phyloP scores from a whole-genome alignment of 495 filamentous ascomycete genomes.

The Aspergillus bertholletiae region DNA sequence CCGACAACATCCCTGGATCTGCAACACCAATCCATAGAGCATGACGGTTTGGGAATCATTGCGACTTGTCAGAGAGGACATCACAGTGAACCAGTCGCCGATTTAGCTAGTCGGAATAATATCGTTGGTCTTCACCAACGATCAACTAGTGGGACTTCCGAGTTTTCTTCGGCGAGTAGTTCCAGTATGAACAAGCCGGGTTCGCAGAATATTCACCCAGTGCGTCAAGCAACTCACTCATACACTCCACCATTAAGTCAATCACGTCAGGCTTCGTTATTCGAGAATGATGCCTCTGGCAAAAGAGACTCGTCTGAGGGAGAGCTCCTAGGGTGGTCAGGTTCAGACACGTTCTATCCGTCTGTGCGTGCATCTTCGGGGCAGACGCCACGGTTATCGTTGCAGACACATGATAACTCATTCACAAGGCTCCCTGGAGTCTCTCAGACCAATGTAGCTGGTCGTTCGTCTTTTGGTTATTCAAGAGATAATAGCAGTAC shows the following conservation, averaged over 20 bases:
- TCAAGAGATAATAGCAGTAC: slow-evolving; percentile 41
- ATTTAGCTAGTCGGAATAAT: slow-evolving; percentile 26
- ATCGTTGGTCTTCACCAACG: slow-evolving; percentile 44
- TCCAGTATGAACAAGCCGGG: slow-evolving; percentile 48
- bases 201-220: slow-evolving; percentile 54
- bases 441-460: slow-evolving; percentile 52
- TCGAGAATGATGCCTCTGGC: slow-evolving; percentile 42
- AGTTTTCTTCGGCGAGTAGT: slow-evolving; percentile 46
- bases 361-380: slow-evolving; percentile 26
- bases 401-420: slow-evolving; percentile 48
- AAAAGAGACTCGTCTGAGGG: slow-evolving; percentile 29
- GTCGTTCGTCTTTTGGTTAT: slow-evolving; percentile 48
- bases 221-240: slow-evolving; percentile 55
- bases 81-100: slow-evolving; percentile 28
- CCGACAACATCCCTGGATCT: slow-evolving; percentile 46
- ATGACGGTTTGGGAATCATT: slow-evolving; percentile 55
- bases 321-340: slow-evolving; percentile 19
- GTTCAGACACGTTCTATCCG: slow-evolving; percentile 24
- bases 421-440: slow-evolving; percentile 41
- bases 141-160: slow-evolving; percentile 54
- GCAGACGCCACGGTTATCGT: slow-evolving; percentile 35
- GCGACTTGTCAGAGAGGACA: slow-evolving; percentile 40
- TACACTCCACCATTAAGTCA: slow-evolving; percentile 54
- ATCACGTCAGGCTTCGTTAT: slow-evolving; percentile 48
- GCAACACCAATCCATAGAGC: slow-evolving; percentile 52